Conservation (phyloP, 2,329 filamentous ascomycete genomes). For the Calonectria crousiana region DNA sequence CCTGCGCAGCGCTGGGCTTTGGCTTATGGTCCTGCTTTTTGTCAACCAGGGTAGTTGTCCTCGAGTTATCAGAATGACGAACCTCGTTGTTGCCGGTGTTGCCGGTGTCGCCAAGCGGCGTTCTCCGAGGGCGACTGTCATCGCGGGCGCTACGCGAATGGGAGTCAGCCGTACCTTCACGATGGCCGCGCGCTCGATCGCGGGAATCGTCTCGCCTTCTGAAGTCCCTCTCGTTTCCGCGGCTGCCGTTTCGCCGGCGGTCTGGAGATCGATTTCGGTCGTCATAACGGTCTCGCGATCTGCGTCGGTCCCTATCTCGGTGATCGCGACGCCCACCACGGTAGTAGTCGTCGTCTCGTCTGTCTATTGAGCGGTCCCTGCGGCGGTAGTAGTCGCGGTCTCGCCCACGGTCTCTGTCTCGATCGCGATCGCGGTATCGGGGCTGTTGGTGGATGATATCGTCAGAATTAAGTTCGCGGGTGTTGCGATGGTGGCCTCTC, state of each 20-base stretch:
- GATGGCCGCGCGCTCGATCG: slow-evolving; percentile 72
- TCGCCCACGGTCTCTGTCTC: slow-evolving; percentile 61
- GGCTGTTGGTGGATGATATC: slow-evolving; percentile 57
- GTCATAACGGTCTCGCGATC: slow-evolving; percentile 71
- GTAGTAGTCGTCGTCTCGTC: slow-evolving; percentile 74
- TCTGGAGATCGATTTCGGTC: slow-evolving; percentile 71
- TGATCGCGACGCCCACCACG: slow-evolving; percentile 70
- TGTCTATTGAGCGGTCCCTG: slow-evolving; percentile 77
- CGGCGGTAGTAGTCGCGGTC: slow-evolving; percentile 71
- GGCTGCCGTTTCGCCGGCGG: slow-evolving; percentile 71
- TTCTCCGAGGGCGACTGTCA: slow-evolving; percentile 68
- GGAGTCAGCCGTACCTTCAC: slow-evolving; percentile 80
- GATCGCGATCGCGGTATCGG: slow-evolving; percentile 69
- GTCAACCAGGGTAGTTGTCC: slow-evolving; percentile 38
- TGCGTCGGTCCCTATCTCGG: slow-evolving; percentile 69
- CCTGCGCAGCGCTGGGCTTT: slow-evolving; percentile 61
- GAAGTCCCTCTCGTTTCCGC: slow-evolving; percentile 73
- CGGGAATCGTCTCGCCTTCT: slow-evolving; percentile 81
- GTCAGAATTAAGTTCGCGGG: slow-evolving; percentile 55
- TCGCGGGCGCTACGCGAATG: slow-evolving; percentile 74
- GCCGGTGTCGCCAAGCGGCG: slow-evolving; percentile 61
- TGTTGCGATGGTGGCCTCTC: slow-evolving; percentile 51
- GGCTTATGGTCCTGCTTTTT: slow-evolving; percentile 63
- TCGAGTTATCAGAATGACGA: slow-evolving; percentile 46
- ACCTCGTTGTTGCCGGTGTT: slow-evolving; percentile 69